phyloP scores from a whole-genome alignment of 2,329 filamentous ascomycete genomes.

The Exserohilum turcica region DNA sequence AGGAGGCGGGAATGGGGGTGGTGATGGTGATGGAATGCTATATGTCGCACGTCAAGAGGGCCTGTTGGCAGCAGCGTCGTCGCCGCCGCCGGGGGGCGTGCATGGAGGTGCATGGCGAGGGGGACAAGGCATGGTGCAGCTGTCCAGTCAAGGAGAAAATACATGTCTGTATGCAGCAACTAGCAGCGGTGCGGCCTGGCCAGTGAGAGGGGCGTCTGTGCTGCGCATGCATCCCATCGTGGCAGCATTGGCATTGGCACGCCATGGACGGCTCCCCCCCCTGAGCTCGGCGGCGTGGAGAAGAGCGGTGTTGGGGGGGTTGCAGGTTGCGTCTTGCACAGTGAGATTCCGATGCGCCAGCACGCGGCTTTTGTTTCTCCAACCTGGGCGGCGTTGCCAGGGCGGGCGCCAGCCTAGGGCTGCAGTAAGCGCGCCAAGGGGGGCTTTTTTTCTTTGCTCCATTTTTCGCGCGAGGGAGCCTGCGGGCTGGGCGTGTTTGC shows the following conservation, averaged over 20 bases:
- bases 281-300: conserved; percentile 6
- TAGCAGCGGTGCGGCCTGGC: conserved; percentile 8
- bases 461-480: conserved; percentile 9
- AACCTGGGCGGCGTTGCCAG: conserved; percentile 1
- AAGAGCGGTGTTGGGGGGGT: neutral
- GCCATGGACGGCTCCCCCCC: conserved; percentile 16
- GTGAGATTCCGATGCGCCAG: neutral
- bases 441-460: neutral
- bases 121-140: conserved; percentile 2
- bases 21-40: neutral
- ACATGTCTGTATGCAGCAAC: too few species aligned
- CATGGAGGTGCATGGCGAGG: too few species aligned
- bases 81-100: conserved; percentile 1
- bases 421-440: conserved; percentile 1
- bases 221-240: conserved; percentile 11
- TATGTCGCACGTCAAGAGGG: too few species aligned
- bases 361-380: conserved; percentile 1
- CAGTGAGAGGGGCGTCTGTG: neutral
- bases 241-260: conserved; percentile 14
- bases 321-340: neutral
- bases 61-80: neutral
- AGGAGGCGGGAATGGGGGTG: neutral
- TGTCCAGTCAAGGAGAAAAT: conserved; percentile 13
- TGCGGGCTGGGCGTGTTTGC: neutral
- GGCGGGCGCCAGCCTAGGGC: conserved; percentile 5